These are phyloP conservation scores for Hanseniaspora pseudoguilliermondii DNA, from an alignment of 805 yeast genomes.

Conservation along the genomic window DNA sequence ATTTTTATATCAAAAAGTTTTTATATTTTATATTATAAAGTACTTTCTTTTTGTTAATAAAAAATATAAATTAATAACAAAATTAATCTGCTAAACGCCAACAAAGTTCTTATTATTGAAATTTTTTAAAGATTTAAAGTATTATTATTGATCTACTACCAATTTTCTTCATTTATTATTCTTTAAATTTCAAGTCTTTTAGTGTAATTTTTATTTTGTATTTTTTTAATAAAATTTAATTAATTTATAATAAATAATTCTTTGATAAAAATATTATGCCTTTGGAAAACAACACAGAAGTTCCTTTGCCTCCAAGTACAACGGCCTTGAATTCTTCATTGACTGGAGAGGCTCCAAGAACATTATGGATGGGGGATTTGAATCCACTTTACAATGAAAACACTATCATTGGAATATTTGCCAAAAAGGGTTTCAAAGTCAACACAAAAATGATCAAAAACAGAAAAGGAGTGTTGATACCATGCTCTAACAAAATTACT, in stretches of 20 bases:
- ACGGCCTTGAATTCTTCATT: slow-evolving; percentile 34
- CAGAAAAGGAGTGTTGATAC: slow-evolving; percentile 28
- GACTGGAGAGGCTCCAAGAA: slow-evolving; percentile 41
- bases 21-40: too few relatives aligned
- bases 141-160: too few relatives aligned
- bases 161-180: too few relatives aligned
- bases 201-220: neutral
- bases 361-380: slow-evolving; percentile 81
- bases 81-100: too few relatives aligned
- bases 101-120: too few relatives aligned
- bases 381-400: slow-evolving; percentile 69
- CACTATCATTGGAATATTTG: slow-evolving; percentile 49
- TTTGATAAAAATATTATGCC: neutral
- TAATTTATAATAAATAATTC: neutral
- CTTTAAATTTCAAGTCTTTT: neutral
- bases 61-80: too few relatives aligned
- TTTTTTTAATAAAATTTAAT: neutral
- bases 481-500: slow-evolving; percentile 21
- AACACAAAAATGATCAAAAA: slow-evolving; percentile 54
- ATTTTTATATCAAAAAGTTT: too few relatives aligned
- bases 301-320: slow-evolving; percentile 44
- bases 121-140: too few relatives aligned
- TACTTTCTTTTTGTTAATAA: too few relatives aligned
- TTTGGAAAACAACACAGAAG: neutral
- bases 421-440: slow-evolving; percentile 41